Evolutionary conservation across 1,139 yeast genomes (phyloP).

Genomic region (Hyphopichia burtonii): DNA sequence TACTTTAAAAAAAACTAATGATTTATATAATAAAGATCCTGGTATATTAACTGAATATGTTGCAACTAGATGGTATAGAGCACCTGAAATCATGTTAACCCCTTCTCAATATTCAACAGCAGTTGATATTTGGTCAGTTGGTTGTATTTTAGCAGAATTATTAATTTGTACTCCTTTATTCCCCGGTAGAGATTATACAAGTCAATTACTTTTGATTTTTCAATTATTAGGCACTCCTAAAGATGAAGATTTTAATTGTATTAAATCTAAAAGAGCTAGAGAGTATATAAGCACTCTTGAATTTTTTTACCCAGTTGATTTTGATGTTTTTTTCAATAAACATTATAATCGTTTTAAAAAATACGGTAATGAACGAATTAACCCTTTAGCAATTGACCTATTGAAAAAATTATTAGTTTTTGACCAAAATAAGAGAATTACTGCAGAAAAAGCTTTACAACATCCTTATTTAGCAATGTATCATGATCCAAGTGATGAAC

Average conservation of each 20-base stretch:
- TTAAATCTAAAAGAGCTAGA: conserved; percentile 61
- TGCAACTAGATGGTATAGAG: conserved; percentile 80
- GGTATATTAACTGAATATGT: conserved; percentile 69
- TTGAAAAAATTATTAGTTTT: conserved; percentile 58
- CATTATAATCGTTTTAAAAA: conserved; percentile 15
- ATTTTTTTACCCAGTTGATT: conserved; percentile 47
- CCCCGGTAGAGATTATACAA: conserved; percentile 76
- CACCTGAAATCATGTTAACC: conserved; percentile 75
- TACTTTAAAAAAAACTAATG: conserved; percentile 22
- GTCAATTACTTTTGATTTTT: conserved; percentile 62
- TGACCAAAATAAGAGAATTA: conserved; percentile 62
- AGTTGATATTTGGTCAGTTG: conserved; percentile 78
- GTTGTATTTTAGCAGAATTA: conserved; percentile 72
- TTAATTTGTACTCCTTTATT: conserved; percentile 64
- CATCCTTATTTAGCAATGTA: conserved; percentile 67
- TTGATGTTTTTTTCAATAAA: conserved; percentile 35
- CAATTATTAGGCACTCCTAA: conserved; percentile 66
- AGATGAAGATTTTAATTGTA: conserved; percentile 52
- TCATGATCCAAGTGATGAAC: conserved; percentile 75
- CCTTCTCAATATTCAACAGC: conserved; percentile 69
- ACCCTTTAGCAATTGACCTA: conserved; percentile 63
- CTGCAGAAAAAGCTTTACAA: conserved; percentile 61
- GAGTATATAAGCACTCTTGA: conserved; percentile 62
- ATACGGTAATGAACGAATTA: conserved; percentile 20
- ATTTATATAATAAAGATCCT: conserved; percentile 33